Evolutionary conservation across 2,329 filamentous ascomycete genomes (phyloP).

Genomic region (Trichoderma koningii): DNA sequence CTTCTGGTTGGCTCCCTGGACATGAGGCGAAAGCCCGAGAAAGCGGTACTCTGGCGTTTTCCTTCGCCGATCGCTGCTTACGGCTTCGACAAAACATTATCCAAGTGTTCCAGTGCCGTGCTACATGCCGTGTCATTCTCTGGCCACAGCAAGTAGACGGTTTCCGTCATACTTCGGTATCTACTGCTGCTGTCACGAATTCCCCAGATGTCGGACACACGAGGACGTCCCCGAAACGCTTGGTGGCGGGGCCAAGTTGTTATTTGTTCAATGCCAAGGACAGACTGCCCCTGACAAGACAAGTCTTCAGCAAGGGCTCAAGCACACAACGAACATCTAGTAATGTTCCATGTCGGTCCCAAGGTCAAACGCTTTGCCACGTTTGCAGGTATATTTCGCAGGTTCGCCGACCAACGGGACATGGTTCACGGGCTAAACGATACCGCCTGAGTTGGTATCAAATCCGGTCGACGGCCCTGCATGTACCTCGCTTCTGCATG

Average conservation of each 20-base stretch:
- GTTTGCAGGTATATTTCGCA: constrained; percentile 22
- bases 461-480: constrained; percentile 3
- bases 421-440: constrained; percentile 13
- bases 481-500: constrained; percentile 19
- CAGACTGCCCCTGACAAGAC: constrained; percentile 2
- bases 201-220: constrained; percentile 8
- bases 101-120: background rate
- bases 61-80: background rate
- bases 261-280: background rate
- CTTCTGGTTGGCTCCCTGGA: background rate
- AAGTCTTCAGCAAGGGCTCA: background rate
- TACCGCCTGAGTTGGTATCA: background rate
- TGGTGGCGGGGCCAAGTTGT: background rate
- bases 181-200: background rate
- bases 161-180: too few species aligned
- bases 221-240: constrained; percentile 2
- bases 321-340: constrained; percentile 3
- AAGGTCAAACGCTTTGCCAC: constrained; percentile 5
- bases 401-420: constrained; percentile 3
- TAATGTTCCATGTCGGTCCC: constrained; percentile 20
- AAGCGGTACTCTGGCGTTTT: background rate
- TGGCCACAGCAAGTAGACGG: too few species aligned
- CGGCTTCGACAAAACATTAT: background rate
- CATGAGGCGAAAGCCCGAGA: background rate
- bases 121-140: background rate